Base-by-base conservation (phyloP, 306 rosid species). In the Prunus mongolica region DNA sequence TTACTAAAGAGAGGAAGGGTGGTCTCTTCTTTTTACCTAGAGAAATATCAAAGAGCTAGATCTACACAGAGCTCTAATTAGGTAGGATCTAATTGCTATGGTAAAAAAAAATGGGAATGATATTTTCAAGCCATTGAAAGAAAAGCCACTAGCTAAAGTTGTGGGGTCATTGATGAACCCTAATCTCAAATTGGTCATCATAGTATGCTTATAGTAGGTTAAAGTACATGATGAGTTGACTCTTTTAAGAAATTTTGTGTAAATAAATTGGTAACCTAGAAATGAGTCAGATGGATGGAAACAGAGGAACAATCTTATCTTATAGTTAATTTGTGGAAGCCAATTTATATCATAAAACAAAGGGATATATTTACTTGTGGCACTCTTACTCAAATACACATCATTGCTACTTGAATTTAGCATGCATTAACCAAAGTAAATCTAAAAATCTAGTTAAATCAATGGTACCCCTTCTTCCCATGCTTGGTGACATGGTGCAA, bases 401-500 rank as follows among this genome's bases (percentile, higher is more conserved):
- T 74, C 58, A 69, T 85, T n/a, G 76, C 62, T 73, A 68, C 47
- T n/a, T 12, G 70, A 38, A 78, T 76, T 68, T 30, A 38, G 41
- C 41, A 34, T 34, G 75, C 79, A 75, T 73, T 54, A 55, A 10
- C 4, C 30, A 65, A 82, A 56, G 12, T 47, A 69, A 60, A 38
- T 38, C 44, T 45, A 54, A 73, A 2, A 10, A 3, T 12, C 34
- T 11, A 20, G 27, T 19, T 4, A 62, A 19, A 61, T 92, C 85
- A 88, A 22, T 80, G 84, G 83, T 83, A 81, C 62, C 82, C 80
- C 83, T 90, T 92, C 86, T 69, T 90, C 72, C 86, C 86, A 82
- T 88, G 76, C 88, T 60, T 92, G 49, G 86, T 78, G 49, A 88
- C 90, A 86, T 87, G 82, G 73, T 90, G 88, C 68, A 95, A 85